Conservation (phyloP, 129 eudicot genomes). For the Daucus carota region DNA sequence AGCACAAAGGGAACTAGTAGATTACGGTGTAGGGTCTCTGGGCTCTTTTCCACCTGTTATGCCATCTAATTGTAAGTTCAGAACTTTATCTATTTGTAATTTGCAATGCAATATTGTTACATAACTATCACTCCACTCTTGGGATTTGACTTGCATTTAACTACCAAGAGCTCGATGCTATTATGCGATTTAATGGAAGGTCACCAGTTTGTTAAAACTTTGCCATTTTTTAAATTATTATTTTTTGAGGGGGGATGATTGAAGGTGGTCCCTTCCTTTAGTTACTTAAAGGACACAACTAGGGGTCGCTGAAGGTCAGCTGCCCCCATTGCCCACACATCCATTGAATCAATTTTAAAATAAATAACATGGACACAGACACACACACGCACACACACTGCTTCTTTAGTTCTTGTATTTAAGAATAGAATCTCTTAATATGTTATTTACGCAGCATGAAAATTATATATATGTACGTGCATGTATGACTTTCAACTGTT, state of each 20-base stretch:
- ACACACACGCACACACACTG: too few relatives aligned
- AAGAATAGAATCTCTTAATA: not conserved
- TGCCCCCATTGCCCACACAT: not conserved
- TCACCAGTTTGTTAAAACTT: not conserved
- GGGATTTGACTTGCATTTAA: not conserved
- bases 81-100: not conserved
- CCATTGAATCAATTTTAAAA: not conserved
- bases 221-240: not conserved
- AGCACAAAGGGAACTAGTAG: constrained; percentile 88
- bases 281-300: not conserved
- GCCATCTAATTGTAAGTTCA: constrained; percentile 65
- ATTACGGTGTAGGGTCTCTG: constrained; percentile 79
- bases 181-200: not conserved
- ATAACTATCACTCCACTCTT: not conserved
- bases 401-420: too few relatives aligned
- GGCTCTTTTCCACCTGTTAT: constrained; percentile 78
- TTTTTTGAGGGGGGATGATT: not conserved
- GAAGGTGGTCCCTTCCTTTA: not conserved
- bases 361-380: too few relatives aligned
- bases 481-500: not conserved
- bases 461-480: not conserved
- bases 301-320: not conserved
- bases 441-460: not conserved
- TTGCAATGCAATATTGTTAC: not conserved
- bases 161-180: not conserved